Conservation (phyloP, 2,329 filamentous ascomycete species). For the Septoria petroselini region DNA sequence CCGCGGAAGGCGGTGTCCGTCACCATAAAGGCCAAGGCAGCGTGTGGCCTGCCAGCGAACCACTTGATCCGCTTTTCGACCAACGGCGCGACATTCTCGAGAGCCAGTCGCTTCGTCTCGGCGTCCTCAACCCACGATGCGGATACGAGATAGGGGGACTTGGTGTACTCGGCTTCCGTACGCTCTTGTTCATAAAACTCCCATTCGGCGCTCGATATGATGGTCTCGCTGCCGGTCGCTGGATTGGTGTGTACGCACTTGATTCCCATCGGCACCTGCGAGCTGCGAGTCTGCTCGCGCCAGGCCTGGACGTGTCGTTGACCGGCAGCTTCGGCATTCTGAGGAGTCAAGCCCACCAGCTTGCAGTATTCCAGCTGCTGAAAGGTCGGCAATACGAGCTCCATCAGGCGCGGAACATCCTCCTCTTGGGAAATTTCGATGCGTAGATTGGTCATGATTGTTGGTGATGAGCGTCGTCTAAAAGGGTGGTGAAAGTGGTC, state of each 20-base stretch:
- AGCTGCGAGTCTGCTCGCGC: slow-evolving; percentile 24
- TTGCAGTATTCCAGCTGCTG: slow-evolving; percentile 13
- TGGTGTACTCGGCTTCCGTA: slow-evolving; percentile 16
- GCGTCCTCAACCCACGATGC: slow-evolving; percentile 24
- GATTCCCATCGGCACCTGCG: slow-evolving; percentile 17
- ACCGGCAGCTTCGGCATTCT: slow-evolving; percentile 16
- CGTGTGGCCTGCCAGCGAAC: slow-evolving; percentile 22
- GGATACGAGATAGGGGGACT: slow-evolving; percentile 19
- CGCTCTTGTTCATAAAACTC: slow-evolving; percentile 23
- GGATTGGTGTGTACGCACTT: slow-evolving; percentile 28
- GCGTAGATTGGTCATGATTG: slow-evolving; percentile 20
- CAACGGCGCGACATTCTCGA: slow-evolving; percentile 14
- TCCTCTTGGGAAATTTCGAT: slow-evolving; percentile 26
- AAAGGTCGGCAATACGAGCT: slow-evolving; percentile 25
- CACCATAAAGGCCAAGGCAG: slow-evolving; percentile 33
- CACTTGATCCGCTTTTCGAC: slow-evolving; percentile 22
- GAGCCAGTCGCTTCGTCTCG: slow-evolving; percentile 6
- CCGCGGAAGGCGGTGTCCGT: slow-evolving; percentile 38
- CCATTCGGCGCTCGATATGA: slow-evolving; percentile 29
- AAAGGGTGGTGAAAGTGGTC: background rate
- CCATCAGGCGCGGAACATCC: slow-evolving; percentile 27
- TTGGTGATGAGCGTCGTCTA: background rate
- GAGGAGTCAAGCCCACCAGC: slow-evolving; percentile 23
- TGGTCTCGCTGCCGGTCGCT: slow-evolving; percentile 19
- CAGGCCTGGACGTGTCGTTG: slow-evolving; percentile 26